phyloP scores from a whole-genome alignment of 2,329 filamentous ascomycete species.

The Penicillium sumatraense region DNA sequence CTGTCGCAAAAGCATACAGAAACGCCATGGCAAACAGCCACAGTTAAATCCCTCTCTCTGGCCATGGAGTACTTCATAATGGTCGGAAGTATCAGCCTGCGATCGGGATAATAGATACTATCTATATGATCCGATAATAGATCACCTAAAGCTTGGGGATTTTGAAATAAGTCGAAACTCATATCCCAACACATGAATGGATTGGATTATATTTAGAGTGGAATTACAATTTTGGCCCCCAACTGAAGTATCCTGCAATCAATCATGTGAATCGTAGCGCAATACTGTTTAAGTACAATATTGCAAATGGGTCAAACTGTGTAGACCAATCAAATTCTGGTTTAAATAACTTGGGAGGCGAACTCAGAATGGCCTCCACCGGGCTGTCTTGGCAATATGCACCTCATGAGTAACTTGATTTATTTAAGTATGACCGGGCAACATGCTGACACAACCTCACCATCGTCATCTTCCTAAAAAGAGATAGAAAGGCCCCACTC shows the following conservation, averaged over 20 bases:
- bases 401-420: neutral
- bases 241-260: neutral
- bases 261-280: neutral
- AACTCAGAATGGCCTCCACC: neutral
- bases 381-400: neutral
- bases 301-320: neutral
- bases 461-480: neutral
- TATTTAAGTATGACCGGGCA: neutral
- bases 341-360: neutral
- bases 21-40: too few relatives aligned
- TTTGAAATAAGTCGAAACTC: too few relatives aligned
- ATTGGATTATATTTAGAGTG: too few relatives aligned
- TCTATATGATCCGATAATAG: too few relatives aligned
- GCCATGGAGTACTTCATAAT: too few relatives aligned
- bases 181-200: neutral
- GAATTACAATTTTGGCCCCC: neutral
- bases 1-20: too few relatives aligned
- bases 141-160: too few relatives aligned
- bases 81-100: too few relatives aligned
- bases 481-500: neutral
- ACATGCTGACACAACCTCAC: neutral
- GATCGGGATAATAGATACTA: too few relatives aligned
- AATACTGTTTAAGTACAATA: neutral
- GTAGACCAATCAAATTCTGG: neutral
- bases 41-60: too few relatives aligned